Evolutionary conservation across 2,329 filamentous ascomycete genomes (phyloP), one percentile per base, ranked within the genome.

Genomic region (Aspergillus felis): DNA sequence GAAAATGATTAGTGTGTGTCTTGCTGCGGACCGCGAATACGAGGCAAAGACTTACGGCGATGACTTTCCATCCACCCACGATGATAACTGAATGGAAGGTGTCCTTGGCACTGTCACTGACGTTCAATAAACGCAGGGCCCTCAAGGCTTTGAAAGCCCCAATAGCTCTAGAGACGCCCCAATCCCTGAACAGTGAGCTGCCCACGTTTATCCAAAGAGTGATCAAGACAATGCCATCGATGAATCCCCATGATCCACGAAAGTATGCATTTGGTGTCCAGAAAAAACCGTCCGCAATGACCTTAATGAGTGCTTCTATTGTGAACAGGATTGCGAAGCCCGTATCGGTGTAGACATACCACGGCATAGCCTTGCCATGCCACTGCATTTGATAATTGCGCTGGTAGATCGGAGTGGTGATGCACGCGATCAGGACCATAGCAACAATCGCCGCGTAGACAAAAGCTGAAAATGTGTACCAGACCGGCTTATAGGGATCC

Each of bases 191-290:
- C 54, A 99, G 81, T 1, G 93, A 86, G 0, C 92, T 94, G 50
- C 87, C 80, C 51, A 99, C 91, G 68, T 96, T 97, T 70, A 97
- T 88, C 93, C 94, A 97, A 8, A 99, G 83, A 0, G 94, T 97
- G 56, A 96, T 79, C 53, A 99, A 80, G 63, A 99, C 94, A 48
- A 97, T 76, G 0, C 89, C 91, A 70, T 99, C 94, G 63, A 99
- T 97, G 60, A 96, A 87, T 6, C 94, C 95, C 94, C 94, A 99
- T 0, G 92, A 93, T 69, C 93, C 93, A 66, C 94, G 87, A 72
- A 97, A 91, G 71, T 96, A 99, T 2, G 95, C 95, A 74, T 99
- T 97, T 0, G 94, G 94, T 0, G 94, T 97, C 85, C 91, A 97
- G 72, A 97, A 89, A 66, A 96, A 89, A 7, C 94, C 94, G 76